A percentile compares a stretch with the other conserved stretches of the same genome.
These are phyloP conservation scores for Candolleomyces aberdarensis DNA, from an alignment of 768 basidiomycete genomes.

Conservation along the genomic window DNA sequence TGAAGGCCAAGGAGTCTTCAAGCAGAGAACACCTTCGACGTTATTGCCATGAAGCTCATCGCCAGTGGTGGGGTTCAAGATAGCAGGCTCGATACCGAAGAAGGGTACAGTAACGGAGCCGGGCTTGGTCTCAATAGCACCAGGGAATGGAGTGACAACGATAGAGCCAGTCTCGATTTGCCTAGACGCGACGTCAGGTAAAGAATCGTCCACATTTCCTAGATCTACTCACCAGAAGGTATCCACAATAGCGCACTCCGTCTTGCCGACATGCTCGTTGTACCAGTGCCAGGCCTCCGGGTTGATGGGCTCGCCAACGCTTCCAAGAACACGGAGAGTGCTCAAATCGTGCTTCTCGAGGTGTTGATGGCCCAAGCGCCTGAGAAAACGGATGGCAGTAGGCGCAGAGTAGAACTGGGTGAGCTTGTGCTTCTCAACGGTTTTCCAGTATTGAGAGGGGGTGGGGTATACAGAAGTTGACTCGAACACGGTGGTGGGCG, in stretches of 20 bases:
- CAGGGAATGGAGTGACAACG: slow-evolving; percentile 92
- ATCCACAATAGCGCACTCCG: slow-evolving; percentile 90
- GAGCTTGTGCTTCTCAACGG: slow-evolving; percentile 86
- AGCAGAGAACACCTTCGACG: slow-evolving; percentile 87
- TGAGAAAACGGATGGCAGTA: slow-evolving; percentile 91
- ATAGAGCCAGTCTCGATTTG: slow-evolving; percentile 99
- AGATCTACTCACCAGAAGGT: slow-evolving; percentile 66
- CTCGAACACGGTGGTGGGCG: slow-evolving; percentile 93
- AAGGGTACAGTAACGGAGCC: slow-evolving; percentile 97
- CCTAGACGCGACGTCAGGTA: slow-evolving; percentile 36
- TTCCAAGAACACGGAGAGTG: slow-evolving; percentile 82
- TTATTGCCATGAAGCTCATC: slow-evolving; percentile 70
- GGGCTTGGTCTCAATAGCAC: slow-evolving; percentile 93
- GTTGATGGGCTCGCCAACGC: slow-evolving; percentile 98
- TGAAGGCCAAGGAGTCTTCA: slow-evolving; percentile 91
- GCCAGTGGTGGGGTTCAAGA: slow-evolving; percentile 84
- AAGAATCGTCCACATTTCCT: slow-evolving; percentile 1
- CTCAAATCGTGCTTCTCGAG: slow-evolving; percentile 80
- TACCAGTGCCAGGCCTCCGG: slow-evolving; percentile 99
- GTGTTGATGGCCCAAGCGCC: slow-evolving; percentile 76
- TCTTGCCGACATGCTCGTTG: slow-evolving; percentile 88
- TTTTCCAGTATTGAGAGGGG: slow-evolving; percentile 95
- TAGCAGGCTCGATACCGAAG: slow-evolving; percentile 88
- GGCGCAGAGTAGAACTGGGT: slow-evolving; percentile 97
- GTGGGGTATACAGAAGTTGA: slow-evolving; percentile 96